Evolutionary conservation across 2,329 filamentous ascomycete species (phyloP).

Genomic region (Pestalotiopsis sp.): DNA sequence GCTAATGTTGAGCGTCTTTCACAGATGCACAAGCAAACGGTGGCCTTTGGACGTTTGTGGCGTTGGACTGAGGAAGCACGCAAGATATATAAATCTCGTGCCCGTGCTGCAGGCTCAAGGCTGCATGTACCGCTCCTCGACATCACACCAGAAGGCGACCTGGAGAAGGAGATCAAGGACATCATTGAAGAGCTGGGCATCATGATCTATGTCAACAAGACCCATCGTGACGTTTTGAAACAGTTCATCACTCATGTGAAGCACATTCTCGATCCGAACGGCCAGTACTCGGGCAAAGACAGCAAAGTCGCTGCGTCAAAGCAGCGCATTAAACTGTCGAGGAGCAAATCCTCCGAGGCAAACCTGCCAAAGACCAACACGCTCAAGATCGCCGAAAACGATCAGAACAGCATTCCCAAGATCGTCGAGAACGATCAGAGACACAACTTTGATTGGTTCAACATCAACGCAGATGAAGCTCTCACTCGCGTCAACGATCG

Average conservation of each 20-base stretch:
- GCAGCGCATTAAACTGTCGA: not conserved
- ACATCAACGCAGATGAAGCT: slow-evolving; percentile 28
- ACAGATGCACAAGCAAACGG: slow-evolving; percentile 40
- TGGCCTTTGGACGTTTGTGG: slow-evolving; percentile 40
- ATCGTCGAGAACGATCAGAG: not conserved
- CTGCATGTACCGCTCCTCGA: slow-evolving; percentile 37
- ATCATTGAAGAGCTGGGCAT: slow-evolving; percentile 51
- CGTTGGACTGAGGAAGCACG: slow-evolving; percentile 31
- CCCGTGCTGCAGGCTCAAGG: slow-evolving; percentile 22
- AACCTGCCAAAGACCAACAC: not conserved
- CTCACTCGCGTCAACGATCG: slow-evolving; percentile 27
- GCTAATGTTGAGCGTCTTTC: not conserved
- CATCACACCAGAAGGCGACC: slow-evolving; percentile 43
- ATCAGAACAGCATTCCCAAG: not conserved
- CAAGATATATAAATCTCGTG: slow-evolving; percentile 21
- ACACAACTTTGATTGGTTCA: slow-evolving; percentile 27
- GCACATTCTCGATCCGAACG: slow-evolving; percentile 22
- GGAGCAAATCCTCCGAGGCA: no score
- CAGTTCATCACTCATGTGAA: slow-evolving; percentile 28
- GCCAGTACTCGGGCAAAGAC: slow-evolving; percentile 8
- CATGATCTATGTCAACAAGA: slow-evolving; percentile 40
- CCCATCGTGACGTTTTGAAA: slow-evolving; percentile 36
- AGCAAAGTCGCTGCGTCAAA: not conserved
- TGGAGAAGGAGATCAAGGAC: slow-evolving; percentile 48
- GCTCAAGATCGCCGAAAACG: not conserved